Conservation (phyloP, 129 eudicot genomes). For the Centrapalus pauciflorus region DNA sequence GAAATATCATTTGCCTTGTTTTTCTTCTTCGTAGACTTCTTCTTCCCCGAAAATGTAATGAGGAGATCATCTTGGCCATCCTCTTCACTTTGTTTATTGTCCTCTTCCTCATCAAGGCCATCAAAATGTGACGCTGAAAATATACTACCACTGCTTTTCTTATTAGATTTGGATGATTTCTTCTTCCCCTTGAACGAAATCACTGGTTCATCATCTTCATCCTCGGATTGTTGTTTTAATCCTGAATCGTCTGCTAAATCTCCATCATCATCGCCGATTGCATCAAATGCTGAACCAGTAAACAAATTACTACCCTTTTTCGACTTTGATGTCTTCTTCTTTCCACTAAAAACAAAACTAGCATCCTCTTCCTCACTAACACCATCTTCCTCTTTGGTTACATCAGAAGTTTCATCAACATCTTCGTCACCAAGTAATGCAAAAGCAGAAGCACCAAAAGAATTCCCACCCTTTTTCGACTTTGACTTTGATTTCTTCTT, state of each 20-base stretch:
- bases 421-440: constrained; percentile 74
- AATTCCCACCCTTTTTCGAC: constrained; percentile 45
- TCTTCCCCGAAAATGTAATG: constrained; percentile 55
- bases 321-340: constrained; percentile 49
- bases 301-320: constrained; percentile 41
- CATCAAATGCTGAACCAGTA: constrained; percentile 45
- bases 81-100: constrained; percentile 27
- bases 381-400: constrained; percentile 35
- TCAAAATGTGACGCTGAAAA: constrained; percentile 32
- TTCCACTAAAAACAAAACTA: constrained; percentile 34
- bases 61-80: constrained; percentile 39
- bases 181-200: constrained; percentile 64
- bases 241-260: constrained; percentile 16
- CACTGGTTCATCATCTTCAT: constrained; percentile 42
- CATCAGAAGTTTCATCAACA: constrained; percentile 34
- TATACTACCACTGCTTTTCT: constrained; percentile 46
- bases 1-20: constrained; percentile 24
- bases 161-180: constrained; percentile 59
- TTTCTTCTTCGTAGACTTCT: constrained; percentile 58
- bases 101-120: constrained; percentile 36
- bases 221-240: constrained; percentile 24
- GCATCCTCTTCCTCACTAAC: constrained; percentile 45
- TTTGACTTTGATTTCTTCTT: constrained; percentile 49
- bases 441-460: constrained; percentile 51
- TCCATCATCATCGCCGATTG: constrained; percentile 36